Conservation (phyloP, 805 yeast species). For the Sporopachydermia quercuum region DNA sequence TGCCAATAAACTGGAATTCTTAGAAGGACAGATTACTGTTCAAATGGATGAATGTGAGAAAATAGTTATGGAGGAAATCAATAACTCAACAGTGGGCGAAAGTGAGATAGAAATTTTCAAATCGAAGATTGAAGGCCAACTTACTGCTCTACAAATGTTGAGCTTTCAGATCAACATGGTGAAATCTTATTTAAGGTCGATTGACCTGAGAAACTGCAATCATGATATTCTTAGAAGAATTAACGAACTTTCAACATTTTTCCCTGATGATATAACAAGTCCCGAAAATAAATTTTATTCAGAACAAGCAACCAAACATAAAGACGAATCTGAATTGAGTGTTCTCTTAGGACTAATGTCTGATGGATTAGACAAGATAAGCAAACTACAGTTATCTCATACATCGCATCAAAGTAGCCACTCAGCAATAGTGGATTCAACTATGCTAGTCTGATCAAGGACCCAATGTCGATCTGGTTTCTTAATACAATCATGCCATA, state of each 20-base stretch:
- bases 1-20: neutral
- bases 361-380: neutral
- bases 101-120: neutral
- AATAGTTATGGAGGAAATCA: neutral
- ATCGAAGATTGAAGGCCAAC: neutral
- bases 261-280: neutral
- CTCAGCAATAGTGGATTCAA: neutral
- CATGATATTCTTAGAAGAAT: neutral
- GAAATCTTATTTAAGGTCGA: neutral
- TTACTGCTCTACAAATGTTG: neutral
- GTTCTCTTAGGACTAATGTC: neutral
- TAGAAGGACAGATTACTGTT: neutral
- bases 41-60: conserved; percentile 1
- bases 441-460: no score
- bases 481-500: no score
- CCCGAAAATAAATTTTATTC: neutral
- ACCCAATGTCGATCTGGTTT: no score
- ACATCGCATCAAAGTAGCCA: neutral
- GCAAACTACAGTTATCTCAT: neutral
- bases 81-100: neutral
- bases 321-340: neutral
- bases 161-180: neutral
- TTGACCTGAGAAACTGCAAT: neutral
- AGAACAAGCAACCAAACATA: neutral
- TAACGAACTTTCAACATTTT: neutral